Conservation (phyloP, 1,139 yeast genomes). For the Maudiozyma humilis region DNA sequence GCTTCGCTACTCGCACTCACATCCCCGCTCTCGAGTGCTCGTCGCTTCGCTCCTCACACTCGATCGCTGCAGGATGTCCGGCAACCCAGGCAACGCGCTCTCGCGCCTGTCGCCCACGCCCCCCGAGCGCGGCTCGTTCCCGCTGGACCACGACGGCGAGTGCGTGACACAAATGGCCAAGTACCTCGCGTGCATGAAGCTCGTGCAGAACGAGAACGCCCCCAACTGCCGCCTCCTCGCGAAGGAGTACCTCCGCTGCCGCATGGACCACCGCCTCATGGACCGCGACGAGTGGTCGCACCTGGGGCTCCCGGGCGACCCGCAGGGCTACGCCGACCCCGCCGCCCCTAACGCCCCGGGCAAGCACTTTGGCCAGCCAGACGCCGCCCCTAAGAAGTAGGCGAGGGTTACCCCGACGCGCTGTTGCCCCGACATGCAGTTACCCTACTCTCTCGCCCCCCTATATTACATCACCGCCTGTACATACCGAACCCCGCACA, state of each 20-base stretch:
- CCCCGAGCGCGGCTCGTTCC: slow-evolving; percentile 94
- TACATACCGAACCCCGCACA: not conserved
- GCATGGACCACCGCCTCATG: slow-evolving; percentile 90
- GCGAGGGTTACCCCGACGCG: not conserved
- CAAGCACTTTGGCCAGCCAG: not conserved
- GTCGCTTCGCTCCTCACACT: not conserved
- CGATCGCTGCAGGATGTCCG: slow-evolving; percentile 29
- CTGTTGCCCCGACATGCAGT: not conserved
- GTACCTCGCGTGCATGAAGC: slow-evolving; percentile 70
- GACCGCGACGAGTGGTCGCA: slow-evolving; percentile 74
- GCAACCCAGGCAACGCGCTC: slow-evolving; percentile 36
- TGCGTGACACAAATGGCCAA: slow-evolving; percentile 68
- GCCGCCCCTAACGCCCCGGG: not conserved
- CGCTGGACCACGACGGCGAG: slow-evolving; percentile 85
- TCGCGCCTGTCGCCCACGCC: slow-evolving; percentile 75
- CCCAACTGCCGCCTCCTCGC: slow-evolving; percentile 83
- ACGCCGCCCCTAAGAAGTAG: not conserved
- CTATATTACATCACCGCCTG: not conserved
- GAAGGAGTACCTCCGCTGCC: slow-evolving; percentile 68
- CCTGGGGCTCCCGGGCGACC: slow-evolving; percentile 73
- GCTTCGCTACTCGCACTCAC: not conserved
- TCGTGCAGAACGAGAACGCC: slow-evolving; percentile 75
- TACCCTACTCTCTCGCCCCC: not conserved
- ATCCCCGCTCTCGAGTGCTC: not conserved
- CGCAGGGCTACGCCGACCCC: not conserved